These are phyloP conservation scores for Raffaelea albimanens DNA, from an alignment of 2,329 filamentous ascomycete species.

Conservation along the genomic window DNA sequence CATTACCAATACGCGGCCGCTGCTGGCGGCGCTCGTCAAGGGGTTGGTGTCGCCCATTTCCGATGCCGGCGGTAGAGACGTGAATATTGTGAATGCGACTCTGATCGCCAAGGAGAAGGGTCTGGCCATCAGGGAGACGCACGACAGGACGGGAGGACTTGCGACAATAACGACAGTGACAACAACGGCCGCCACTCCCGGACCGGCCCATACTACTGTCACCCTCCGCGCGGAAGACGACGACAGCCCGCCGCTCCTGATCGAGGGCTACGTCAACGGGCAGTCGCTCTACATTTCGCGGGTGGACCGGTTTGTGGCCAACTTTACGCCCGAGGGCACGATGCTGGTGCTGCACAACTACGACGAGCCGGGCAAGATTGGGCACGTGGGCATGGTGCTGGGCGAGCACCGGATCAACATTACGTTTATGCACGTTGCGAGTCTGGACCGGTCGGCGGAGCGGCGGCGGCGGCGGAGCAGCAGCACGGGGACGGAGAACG, in stretches of 20 bases:
- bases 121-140: constrained; percentile 67
- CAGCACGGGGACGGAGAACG: constrained; percentile 34
- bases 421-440: constrained; percentile 66
- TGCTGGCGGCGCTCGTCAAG: constrained; percentile 72
- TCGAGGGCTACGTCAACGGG: constrained; percentile 58
- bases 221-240: too few relatives aligned
- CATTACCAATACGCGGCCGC: constrained; percentile 65
- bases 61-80: constrained; percentile 53
- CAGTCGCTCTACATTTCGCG: constrained; percentile 60
- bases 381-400: constrained; percentile 62
- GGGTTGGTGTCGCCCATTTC: constrained; percentile 63
- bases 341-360: constrained; percentile 75
- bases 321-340: constrained; percentile 64
- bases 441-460: constrained; percentile 28
- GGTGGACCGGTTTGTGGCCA: constrained; percentile 63
- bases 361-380: constrained; percentile 74
- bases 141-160: constrained; percentile 24
- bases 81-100: constrained; percentile 77
- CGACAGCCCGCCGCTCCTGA: constrained; percentile 30
- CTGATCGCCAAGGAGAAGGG: constrained; percentile 69
- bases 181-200: too few relatives aligned
- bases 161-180: too few relatives aligned
- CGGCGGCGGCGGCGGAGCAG: constrained; percentile 13
- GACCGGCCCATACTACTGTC: too few relatives aligned
- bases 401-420: constrained; percentile 68